Conservation (phyloP, 305 asterid genomes). For the Fraxinus floribunda region DNA sequence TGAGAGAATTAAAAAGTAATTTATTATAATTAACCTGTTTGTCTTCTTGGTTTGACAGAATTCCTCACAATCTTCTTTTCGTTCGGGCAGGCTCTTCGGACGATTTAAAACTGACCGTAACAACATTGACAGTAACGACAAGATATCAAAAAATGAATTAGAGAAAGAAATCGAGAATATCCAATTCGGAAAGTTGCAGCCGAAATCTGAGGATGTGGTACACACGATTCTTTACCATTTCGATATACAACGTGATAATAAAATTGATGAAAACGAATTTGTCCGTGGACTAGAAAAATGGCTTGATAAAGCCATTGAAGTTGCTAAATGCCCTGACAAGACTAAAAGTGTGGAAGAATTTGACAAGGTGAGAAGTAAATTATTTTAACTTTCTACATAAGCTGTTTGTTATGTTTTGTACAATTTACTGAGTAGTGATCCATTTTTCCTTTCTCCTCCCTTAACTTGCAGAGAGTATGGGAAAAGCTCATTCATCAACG, state of each 20-base stretch:
- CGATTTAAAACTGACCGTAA: no score
- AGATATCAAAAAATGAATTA: slow-evolving; percentile 37
- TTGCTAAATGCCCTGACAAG: slow-evolving; percentile 26
- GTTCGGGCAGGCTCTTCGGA: slow-evolving; percentile 44
- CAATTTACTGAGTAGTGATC: background rate
- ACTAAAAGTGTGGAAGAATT: slow-evolving; percentile 33
- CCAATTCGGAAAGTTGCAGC: slow-evolving; percentile 31
- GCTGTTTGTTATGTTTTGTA: no score
- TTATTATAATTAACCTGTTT: background rate
- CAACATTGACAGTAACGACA: slow-evolving; percentile 28
- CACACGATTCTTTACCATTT: slow-evolving; percentile 40
- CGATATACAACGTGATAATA: slow-evolving; percentile 29
- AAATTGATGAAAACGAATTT: slow-evolving; percentile 48
- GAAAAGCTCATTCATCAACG: no score
- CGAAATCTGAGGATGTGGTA: slow-evolving; percentile 32
- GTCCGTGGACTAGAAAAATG: slow-evolving; percentile 37
- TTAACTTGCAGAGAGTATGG: background rate
- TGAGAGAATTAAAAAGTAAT: slow-evolving; percentile 43
- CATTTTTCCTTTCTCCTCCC: background rate
- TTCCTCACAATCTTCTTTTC: slow-evolving; percentile 3
- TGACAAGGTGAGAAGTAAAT: slow-evolving; percentile 32
- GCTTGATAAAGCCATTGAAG: slow-evolving; percentile 39
- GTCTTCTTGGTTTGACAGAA: background rate
- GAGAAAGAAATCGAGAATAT: slow-evolving; percentile 32
- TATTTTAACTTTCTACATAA: background rate